phyloP scores from a whole-genome alignment of 306 rosid species.

The Glycine tomentella region DNA sequence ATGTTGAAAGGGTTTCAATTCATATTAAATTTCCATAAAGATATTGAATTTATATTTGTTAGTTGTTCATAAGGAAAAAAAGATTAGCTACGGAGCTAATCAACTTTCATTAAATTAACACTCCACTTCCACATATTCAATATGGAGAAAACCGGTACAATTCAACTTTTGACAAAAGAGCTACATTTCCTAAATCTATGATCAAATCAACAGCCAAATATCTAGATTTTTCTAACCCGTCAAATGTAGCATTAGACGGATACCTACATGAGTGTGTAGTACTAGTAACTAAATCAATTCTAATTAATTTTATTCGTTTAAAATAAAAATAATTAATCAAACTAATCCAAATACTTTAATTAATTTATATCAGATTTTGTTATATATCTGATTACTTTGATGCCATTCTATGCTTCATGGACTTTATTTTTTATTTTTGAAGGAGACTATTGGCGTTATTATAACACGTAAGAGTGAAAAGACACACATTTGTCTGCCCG shows the following conservation, averaged over 20 bases:
- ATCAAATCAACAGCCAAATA: not conserved
- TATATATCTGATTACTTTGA: no score
- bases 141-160: not conserved
- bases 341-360: no score
- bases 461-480: not conserved
- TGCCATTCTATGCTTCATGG: not conserved
- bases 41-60: not conserved
- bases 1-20: no score
- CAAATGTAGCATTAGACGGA: no score
- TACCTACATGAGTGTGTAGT: no score
- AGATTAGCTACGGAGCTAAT: not conserved
- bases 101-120: not conserved
- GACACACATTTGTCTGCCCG: not conserved
- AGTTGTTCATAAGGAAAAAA: not conserved
- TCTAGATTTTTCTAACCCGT: not conserved
- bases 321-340: no score
- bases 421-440: not conserved
- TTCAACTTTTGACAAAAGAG: not conserved
- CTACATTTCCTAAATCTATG: slow-evolving; percentile 28
- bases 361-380: no score
- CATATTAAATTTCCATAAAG: not conserved
- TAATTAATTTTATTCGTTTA: no score
- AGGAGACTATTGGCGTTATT: no score
- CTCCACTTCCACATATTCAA: not conserved
- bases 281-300: no score